phyloP scores from a whole-genome alignment of 495 filamentous ascomycete genomes.

The Acidomyces sp. region DNA sequence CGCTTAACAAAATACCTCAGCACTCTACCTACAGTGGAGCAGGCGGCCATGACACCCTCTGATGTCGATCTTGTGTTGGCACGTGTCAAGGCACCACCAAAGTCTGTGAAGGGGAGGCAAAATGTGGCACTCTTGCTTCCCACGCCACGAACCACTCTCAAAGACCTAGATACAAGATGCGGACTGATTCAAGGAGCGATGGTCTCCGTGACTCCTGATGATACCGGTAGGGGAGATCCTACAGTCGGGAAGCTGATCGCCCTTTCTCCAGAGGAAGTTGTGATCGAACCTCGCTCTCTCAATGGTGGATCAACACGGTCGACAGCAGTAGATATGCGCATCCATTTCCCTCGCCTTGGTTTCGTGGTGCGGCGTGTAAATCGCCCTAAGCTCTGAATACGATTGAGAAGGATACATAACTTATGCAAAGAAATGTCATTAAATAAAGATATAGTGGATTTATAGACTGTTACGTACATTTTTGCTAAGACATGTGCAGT shows the following conservation, averaged over 20 bases:
- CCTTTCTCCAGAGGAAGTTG: conserved; percentile 25
- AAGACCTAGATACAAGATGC: conserved; percentile 18
- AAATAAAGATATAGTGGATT: too few relatives aligned
- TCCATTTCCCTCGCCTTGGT: conserved; percentile 28
- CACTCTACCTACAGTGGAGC: conserved; percentile 16
- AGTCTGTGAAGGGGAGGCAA: too few relatives aligned
- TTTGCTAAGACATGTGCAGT: too few relatives aligned
- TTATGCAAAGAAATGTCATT: too few relatives aligned
- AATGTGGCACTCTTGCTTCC: conserved; percentile 22
- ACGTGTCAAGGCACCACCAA: conserved; percentile 15
- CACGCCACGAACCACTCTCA: conserved; percentile 14
- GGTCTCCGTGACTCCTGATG: conserved; percentile 26
- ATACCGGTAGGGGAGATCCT: conserved; percentile 25
- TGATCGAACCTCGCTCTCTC: conserved; percentile 20
- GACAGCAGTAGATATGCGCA: conserved; percentile 17
- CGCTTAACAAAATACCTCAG: conserved; percentile 17
- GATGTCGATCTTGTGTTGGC: conserved; percentile 4
- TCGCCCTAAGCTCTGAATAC: conserved; percentile 9
- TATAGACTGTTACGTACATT: too few relatives aligned
- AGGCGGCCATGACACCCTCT: conserved; percentile 5
- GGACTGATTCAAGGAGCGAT: conserved; percentile 20
- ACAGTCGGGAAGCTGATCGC: conserved; percentile 21
- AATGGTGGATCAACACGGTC: too few relatives aligned
- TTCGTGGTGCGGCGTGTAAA: conserved; percentile 19
- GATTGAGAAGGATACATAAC: too few relatives aligned